phyloP scores from a whole-genome alignment of 2,329 filamentous ascomycete species.

The Alternaria triticina region DNA sequence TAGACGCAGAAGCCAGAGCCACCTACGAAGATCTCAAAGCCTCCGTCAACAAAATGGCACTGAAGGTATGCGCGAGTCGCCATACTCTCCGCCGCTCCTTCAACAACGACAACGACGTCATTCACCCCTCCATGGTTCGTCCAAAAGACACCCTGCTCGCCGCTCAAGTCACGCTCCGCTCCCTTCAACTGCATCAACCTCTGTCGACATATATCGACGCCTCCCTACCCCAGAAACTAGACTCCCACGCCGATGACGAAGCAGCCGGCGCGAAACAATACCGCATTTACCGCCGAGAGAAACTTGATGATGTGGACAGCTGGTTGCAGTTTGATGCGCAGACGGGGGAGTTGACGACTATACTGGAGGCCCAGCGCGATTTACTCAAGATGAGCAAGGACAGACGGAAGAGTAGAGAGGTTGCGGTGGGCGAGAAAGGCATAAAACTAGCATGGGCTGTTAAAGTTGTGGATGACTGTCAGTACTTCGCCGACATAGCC shows the following conservation, averaged over 20 bases:
- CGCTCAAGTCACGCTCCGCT: constrained; percentile 1
- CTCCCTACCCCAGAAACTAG: not conserved
- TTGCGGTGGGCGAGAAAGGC: not conserved
- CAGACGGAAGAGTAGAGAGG: constrained; percentile 8
- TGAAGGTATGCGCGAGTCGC: constrained; percentile 13
- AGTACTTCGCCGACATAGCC: not conserved
- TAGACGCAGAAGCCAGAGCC: not conserved
- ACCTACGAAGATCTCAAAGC: constrained; percentile 6
- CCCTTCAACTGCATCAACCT: not conserved
- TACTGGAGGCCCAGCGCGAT: constrained; percentile 24
- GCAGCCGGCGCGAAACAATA: not conserved
- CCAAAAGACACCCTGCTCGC: constrained; percentile 5
- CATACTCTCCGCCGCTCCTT: not conserved
- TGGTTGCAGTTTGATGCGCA: constrained; percentile 16
- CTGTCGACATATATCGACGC: not conserved
- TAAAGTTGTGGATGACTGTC: constrained; percentile 17
- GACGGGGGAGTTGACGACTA: not conserved
- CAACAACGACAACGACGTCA: not conserved
- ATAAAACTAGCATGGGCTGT: constrained; percentile 21
- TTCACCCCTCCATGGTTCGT: constrained; percentile 13
- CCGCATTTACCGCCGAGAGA: not conserved
- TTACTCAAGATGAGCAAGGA: constrained; percentile 10
- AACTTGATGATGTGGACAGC: constrained; percentile 5
- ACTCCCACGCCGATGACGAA: constrained; percentile 9
- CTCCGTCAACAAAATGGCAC: constrained; percentile 4